Base-by-base conservation (phyloP, 768 basidiomycete genomes). In the Fistulinella prunicolor region DNA sequence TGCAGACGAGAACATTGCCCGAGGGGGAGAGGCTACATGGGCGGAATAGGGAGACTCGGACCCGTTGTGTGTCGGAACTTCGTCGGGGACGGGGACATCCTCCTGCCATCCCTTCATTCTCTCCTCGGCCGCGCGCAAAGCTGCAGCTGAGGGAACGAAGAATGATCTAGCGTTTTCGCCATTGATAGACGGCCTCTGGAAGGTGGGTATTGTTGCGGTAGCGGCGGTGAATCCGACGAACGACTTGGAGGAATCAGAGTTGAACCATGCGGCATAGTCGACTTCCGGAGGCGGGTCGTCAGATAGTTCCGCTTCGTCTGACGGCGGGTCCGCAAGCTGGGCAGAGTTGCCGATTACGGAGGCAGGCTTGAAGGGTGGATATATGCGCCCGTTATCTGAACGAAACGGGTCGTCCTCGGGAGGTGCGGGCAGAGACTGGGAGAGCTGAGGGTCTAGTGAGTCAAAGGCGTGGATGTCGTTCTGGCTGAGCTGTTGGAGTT, bases 401-500 rank as follows among this genome's bases (percentile, higher is more conserved):
- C 30, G 29, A 28, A 64, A 64, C 1, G 64, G 64, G 45, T 56
- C 58, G 3, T 53, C 56, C 14, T 58, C 54, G 16, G 38, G 26
- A 28, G 26, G 26, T 10, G 26, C n/a, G n/a, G n/a, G n/a, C n/a
- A n/a, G n/a, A 9, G 49, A 34, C 38, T 79, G 78, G 6, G 78
- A 75, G 1, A 79, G 65, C 38, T 58, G 65, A 6, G 69, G 67
- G 23, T 83, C 77, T 10, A 82, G 60, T 30, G 69, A 69, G 58
- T 83, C 81, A 38, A 81, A 75, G 4, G 77, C 81, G 29, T 69
- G 67, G 10, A 85, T 60, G 46, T 83, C 77, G 28, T 80, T 76
- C 50, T 79, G 75, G 42, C 75, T 85, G 44, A 81, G 60, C 19
- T 76, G 76, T 7, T 52, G 67, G 20, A 79, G 58, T 52, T 76